phyloP scores from a whole-genome alignment of 176 grass and related monocot genomes.

The Chrysopogon serrulatus region DNA sequence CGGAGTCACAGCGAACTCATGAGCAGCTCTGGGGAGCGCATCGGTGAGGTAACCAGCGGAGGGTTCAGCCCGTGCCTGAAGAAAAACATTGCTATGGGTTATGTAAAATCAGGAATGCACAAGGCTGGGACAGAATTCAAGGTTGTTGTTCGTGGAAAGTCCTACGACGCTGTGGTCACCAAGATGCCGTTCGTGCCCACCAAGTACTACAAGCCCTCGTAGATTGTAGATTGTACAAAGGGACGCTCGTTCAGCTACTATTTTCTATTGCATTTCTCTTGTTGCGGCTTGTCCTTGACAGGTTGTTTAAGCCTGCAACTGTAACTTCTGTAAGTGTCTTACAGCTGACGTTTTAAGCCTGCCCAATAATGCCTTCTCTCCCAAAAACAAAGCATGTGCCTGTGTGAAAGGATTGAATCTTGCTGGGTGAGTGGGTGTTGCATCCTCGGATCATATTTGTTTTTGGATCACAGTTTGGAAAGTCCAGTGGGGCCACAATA shows the following conservation, averaged over 20 bases:
- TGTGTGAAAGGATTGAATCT: not conserved
- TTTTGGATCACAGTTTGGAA: not conserved
- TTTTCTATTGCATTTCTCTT: not conserved
- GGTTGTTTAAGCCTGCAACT: slow-evolving; percentile 8
- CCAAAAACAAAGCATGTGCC: not conserved
- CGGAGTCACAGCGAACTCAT: slow-evolving; percentile 85
- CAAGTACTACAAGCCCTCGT: slow-evolving; percentile 85
- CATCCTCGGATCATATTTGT: not conserved
- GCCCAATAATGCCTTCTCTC: slow-evolving; percentile 7
- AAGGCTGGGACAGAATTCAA: slow-evolving; percentile 92
- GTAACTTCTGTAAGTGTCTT: slow-evolving; percentile 33
- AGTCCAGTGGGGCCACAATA: not conserved
- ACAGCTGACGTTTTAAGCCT: slow-evolving; percentile 8
- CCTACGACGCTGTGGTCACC: slow-evolving; percentile 66
- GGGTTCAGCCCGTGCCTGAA: slow-evolving; percentile 99
- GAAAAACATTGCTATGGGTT: slow-evolving; percentile 99
- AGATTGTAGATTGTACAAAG: slow-evolving; percentile 39
- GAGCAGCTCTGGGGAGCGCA: slow-evolving; percentile 58
- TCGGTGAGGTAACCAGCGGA: slow-evolving; percentile 93
- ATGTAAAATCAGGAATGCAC: slow-evolving; percentile 87
- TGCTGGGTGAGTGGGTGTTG: not conserved
- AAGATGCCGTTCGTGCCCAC: slow-evolving; percentile 99
- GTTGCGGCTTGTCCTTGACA: slow-evolving; percentile 2
- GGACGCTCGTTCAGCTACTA: not conserved
- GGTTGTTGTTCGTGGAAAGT: slow-evolving; percentile 77